Evolutionary conservation across 345 rosid species (phyloP).

Genomic region (Pugionium dolabratum): DNA sequence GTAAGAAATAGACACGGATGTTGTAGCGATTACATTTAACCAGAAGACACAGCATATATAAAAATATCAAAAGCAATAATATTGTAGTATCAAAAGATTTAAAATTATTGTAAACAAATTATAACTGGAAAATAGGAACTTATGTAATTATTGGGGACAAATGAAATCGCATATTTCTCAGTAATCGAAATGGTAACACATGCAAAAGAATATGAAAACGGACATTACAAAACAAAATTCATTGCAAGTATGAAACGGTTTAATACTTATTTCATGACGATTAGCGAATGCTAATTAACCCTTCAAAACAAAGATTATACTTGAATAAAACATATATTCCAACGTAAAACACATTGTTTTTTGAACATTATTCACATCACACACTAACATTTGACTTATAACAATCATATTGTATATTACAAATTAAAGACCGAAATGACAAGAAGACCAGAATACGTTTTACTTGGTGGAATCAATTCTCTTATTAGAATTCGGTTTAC

Average conservation of each 20-base stretch:
- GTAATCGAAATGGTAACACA: neutral
- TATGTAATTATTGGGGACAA: neutral
- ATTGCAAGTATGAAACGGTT: neutral
- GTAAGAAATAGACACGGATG: no score
- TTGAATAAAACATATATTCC: neutral
- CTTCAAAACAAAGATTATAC: neutral
- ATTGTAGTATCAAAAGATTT: no score
- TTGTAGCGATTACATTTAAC: no score
- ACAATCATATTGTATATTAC: neutral
- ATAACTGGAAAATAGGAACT: neutral
- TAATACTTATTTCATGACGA: neutral
- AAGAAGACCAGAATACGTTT: neutral
- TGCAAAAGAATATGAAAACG: neutral
- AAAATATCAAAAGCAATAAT: neutral
- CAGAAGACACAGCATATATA: neutral
- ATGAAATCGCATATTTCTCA: neutral
- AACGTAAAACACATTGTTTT: neutral
- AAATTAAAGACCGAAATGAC: no score
- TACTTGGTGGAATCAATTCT: slow-evolving; percentile 23
- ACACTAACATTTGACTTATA: neutral
- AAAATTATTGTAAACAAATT: no score
- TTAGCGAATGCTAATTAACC: neutral
- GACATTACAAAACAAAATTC: neutral
- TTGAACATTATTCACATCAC: neutral
- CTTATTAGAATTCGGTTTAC: slow-evolving; percentile 19